Base-by-base conservation (phyloP, 805 yeast species). In the Kluyveromyces dobzhanskii region DNA sequence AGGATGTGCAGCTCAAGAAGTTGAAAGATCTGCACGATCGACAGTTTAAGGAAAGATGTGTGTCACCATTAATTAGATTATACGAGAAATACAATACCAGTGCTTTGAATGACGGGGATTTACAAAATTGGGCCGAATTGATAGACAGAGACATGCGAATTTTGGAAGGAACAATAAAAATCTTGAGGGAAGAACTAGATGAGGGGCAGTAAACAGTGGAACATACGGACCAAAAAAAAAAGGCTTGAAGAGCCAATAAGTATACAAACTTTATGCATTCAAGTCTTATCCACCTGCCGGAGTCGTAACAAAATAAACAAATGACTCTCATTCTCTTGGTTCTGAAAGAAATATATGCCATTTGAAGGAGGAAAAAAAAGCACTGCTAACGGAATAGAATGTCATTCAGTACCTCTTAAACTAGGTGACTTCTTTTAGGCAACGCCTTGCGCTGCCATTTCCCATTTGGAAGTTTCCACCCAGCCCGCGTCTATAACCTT, bases 401-500 rank as follows among this genome's bases (percentile, higher is more conserved):
- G n/a, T n/a, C n/a, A n/a, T n/a, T n/a, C n/a, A n/a, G n/a, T n/a
- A n/a, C n/a, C n/a, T n/a, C n/a, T n/a, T n/a, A n/a, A n/a, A n/a
- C n/a, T n/a, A n/a, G n/a, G n/a, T n/a, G n/a, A 21, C 9, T 21
- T 9, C 9, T 21, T 21, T 27, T n/a, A 27, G 6, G 32, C 40
- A 27, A 52, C 37, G n/a, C 67, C 69, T 17, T 57, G 61, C 1
- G 67, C 61, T 5, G 73, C 73, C 25, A 67, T 62, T 42, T 74
- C 80, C 90, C 92, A 88, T 47, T 76, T 75, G 37, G 80, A 85
- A 17, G 76, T 76, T 43, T 77, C 79, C 12, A 72, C 70, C 97
- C 97, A 88, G 14, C 96, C 96, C 3, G 82, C 75, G 50, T 85
- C 78, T 30, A 88, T 71, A 17, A 88, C 73, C 46, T 72, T 71